Percentiles rank a stretch among this genome's conserved stretches.
Evolutionary conservation across 1,284 basidiomycete species (phyloP).

Genomic region (Cryptococcus sp.): DNA sequence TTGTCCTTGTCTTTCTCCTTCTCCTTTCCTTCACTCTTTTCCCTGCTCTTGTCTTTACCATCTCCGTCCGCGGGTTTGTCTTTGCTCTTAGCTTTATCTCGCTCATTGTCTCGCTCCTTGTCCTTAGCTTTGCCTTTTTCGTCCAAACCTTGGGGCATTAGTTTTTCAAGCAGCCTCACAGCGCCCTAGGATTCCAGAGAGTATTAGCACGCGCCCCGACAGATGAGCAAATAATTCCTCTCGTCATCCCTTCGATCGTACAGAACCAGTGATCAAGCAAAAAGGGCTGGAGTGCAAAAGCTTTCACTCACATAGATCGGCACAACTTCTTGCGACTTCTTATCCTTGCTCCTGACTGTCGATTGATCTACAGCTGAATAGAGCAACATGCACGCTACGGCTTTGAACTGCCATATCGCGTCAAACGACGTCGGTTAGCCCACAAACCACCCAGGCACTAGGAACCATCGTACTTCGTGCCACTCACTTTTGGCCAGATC

Average conservation of each 20-base stretch:
- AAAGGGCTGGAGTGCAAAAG: too few species aligned
- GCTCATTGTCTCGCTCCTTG: constrained; percentile 5
- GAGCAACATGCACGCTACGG: constrained; percentile 22
- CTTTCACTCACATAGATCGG: constrained; percentile 19
- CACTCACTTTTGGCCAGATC: constrained; percentile 39
- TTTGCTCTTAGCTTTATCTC: constrained; percentile 1
- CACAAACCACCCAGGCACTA: too few species aligned
- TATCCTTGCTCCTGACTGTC: constrained; percentile 10
- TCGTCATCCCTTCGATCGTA: background rate
- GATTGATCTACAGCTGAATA: constrained; percentile 21
- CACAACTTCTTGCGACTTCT: background rate
- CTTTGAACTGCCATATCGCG: constrained; percentile 26
- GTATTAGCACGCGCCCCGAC: too few species aligned
- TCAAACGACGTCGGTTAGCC: too few species aligned
- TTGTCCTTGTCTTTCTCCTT: constrained; percentile 1
- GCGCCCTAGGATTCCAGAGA: constrained; percentile 18
- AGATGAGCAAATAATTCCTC: background rate
- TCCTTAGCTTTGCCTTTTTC: constrained; percentile 9
- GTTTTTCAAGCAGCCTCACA: constrained; percentile 21
- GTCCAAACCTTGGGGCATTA: constrained; percentile 14
- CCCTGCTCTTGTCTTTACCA: constrained; percentile 2
- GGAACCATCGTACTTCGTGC: too few species aligned
- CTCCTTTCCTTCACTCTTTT: constrained; percentile 1
- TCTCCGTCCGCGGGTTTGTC: background rate
- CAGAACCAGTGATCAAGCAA: background rate